A percentile compares a stretch with the other conserved stretches of the same genome.
phyloP scores from a whole-genome alignment of 2,329 filamentous ascomycete genomes.

The Phialocephala subalpina region DNA sequence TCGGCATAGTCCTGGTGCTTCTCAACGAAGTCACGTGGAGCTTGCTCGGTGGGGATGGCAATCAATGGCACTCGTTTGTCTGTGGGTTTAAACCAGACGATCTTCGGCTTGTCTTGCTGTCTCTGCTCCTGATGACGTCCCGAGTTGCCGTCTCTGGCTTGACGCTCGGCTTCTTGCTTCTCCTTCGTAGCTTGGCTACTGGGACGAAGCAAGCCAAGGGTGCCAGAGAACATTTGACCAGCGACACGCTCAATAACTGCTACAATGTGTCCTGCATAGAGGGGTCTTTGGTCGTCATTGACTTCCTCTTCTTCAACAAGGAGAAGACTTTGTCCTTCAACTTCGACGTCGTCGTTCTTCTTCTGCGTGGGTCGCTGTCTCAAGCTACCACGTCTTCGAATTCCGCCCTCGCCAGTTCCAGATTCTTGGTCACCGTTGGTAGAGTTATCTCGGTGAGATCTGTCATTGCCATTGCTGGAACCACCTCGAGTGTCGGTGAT shows the following conservation, averaged over 20 bases:
- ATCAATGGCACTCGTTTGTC: constrained; percentile 98
- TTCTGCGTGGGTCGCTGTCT: constrained; percentile 97
- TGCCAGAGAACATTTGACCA: constrained; percentile 99
- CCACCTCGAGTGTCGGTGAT: constrained; percentile 90
- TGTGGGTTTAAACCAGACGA: constrained; percentile 99
- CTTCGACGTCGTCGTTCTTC: constrained; percentile 99
- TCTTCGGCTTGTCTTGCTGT: constrained; percentile 97
- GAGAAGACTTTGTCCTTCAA: constrained; percentile 95
- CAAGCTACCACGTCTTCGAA: constrained; percentile 92
- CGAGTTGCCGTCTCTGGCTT: constrained; percentile 82
- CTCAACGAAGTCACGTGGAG: constrained; percentile 96
- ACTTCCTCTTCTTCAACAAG: constrained; percentile 99
- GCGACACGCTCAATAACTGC: constrained; percentile 97
- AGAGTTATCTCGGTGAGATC: constrained; percentile 59
- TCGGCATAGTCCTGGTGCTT: constrained; percentile 98
- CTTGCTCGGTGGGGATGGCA: constrained; percentile 97
- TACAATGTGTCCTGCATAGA: constrained; percentile 96
- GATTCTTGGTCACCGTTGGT: constrained; percentile 68
- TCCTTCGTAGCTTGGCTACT: constrained; percentile 99
- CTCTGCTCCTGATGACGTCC: constrained; percentile 79
- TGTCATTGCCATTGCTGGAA: constrained; percentile 75
- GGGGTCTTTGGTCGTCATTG: constrained; percentile 95
- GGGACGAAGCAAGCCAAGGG: constrained; percentile 89
- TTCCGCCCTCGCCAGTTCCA: constrained; percentile 76
- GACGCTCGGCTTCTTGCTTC: constrained; percentile 97